phyloP scores from a whole-genome alignment of 768 basidiomycete species.

The Boletus sp. region DNA sequence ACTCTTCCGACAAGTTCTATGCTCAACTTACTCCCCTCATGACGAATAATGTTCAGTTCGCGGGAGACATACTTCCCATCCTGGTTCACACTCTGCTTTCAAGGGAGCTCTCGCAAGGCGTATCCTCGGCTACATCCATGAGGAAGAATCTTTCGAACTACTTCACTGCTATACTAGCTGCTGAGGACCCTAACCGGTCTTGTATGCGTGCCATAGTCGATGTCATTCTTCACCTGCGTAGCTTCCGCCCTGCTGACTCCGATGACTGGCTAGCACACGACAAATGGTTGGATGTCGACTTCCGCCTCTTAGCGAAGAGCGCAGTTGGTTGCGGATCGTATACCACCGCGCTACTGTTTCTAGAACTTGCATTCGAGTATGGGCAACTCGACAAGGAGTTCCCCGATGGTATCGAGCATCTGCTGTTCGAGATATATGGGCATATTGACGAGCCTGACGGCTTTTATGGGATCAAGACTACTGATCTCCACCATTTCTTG shows the following conservation, averaged over 20 bases:
- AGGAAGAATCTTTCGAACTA: slow-evolving; percentile 23
- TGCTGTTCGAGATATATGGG: slow-evolving; percentile 89
- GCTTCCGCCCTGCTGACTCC: slow-evolving; percentile 44
- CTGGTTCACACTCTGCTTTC: slow-evolving; percentile 69
- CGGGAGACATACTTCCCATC: slow-evolving; percentile 66
- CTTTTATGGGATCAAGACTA: slow-evolving; percentile 88
- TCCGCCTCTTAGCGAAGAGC: slow-evolving; percentile 61
- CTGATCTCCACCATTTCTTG: slow-evolving; percentile 75
- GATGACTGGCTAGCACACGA: slow-evolving; percentile 53
- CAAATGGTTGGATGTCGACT: slow-evolving; percentile 81
- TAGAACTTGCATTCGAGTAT: slow-evolving; percentile 73
- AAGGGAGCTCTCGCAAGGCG: slow-evolving; percentile 15
- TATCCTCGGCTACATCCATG: background rate
- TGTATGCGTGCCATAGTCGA: slow-evolving; percentile 62
- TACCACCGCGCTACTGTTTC: slow-evolving; percentile 84
- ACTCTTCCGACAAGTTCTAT: slow-evolving; percentile 57
- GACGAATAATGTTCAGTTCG: slow-evolving; percentile 50
- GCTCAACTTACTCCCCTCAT: slow-evolving; percentile 63
- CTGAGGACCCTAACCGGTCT: slow-evolving; percentile 37
- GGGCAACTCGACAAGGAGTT: slow-evolving; percentile 26
- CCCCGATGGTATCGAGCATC: slow-evolving; percentile 49
- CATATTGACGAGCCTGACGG: slow-evolving; percentile 98
- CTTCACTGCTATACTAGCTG: slow-evolving; percentile 24
- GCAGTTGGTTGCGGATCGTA: slow-evolving; percentile 80
- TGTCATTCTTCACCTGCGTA: slow-evolving; percentile 75